These are phyloP conservation scores for Microthyrium microscopicum DNA, from an alignment of 2,329 filamentous ascomycete genomes.

Conservation along the genomic window DNA sequence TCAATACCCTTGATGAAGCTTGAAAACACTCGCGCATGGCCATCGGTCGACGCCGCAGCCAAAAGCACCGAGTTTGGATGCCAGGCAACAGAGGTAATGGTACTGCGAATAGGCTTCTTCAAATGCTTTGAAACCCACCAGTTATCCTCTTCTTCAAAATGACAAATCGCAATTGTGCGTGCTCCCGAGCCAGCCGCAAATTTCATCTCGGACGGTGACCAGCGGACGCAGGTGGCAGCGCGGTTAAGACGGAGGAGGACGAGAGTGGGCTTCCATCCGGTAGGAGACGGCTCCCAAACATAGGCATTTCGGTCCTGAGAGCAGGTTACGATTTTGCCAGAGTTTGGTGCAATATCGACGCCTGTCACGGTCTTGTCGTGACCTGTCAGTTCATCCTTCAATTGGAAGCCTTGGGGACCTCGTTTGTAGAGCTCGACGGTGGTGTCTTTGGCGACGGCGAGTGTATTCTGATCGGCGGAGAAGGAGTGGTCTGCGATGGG, in stretches of 20 bases:
- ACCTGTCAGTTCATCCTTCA: slow-evolving; percentile 85
- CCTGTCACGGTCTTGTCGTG: slow-evolving; percentile 96
- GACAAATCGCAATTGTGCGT: slow-evolving; percentile 88
- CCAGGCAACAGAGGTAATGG: slow-evolving; percentile 88
- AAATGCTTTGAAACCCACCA: slow-evolving; percentile 99
- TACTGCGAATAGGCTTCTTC: slow-evolving; percentile 97
- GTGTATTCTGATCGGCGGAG: slow-evolving; percentile 72
- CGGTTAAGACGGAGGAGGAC: slow-evolving; percentile 94
- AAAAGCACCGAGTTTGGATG: slow-evolving; percentile 94
- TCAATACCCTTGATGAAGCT: slow-evolving; percentile 95
- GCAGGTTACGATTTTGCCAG: slow-evolving; percentile 89
- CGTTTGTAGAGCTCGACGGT: slow-evolving; percentile 74
- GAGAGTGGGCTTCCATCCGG: slow-evolving; percentile 90
- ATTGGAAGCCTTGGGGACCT: slow-evolving; percentile 56
- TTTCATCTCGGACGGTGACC: slow-evolving; percentile 92
- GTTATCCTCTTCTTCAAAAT: slow-evolving; percentile 98
- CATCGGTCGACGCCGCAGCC: slow-evolving; percentile 91
- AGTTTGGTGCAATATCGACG: slow-evolving; percentile 83
- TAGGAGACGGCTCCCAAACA: slow-evolving; percentile 88
- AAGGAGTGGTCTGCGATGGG: slow-evolving; percentile 97
- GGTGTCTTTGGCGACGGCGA: slow-evolving; percentile 84
- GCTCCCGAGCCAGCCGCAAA: slow-evolving; percentile 96
- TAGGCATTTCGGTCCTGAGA: slow-evolving; percentile 97
- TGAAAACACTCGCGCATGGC: slow-evolving; percentile 86
- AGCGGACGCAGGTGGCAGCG: slow-evolving; percentile 89